Evolutionary conservation across 352 stramenopile species (phyloP), one percentile per base, ranked within the genome.

Genomic region (Pythium brachiatum): DNA sequence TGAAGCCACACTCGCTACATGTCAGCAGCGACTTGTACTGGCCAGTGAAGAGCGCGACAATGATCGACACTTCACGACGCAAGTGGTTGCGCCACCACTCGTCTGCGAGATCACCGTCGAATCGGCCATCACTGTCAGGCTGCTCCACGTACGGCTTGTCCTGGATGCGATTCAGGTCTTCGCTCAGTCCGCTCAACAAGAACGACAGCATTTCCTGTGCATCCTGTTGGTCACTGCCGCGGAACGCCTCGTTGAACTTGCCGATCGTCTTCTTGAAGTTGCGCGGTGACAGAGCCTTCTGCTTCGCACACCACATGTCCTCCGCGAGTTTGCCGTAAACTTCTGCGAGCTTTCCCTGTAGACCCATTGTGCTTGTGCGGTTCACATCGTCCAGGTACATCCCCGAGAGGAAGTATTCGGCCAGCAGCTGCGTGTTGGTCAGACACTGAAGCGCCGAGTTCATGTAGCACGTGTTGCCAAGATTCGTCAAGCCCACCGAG

Each of bases 11-110:
- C 20, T 88, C 81, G 55, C 88, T 93, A 70, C 98, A 99, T 27
- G 90, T 98, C 25, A 99, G 70, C 23, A 98, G 80, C 61, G 92
- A 98, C 71, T 99, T 99, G 81, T 99, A 99, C 78, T 99, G 97
- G 0, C 98, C 98, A 9, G 94, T 98, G 68, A 99, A 99, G 5
- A 99, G 80, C n/a, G 97, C 97, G 16, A 99, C 97, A 52, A 99
- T 96, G 57, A 99, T 98, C 11, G 92, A 99, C 43, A 99, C 88
- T 73, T 99, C 97, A 29, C 98, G 81, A 39, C 96, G 89, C 25
- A 99, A 80, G 73, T 99, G 96, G 66, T 99, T 99, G 16, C 88
- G 77, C 98, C 98, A 99, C 97, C 97, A 99, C 71, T 99, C 98
- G 60, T 99, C 92, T 11, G 98, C 98, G 26, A 99, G 73, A 72